Evolutionary conservation across 2,329 filamentous ascomycete species (phyloP).

Genomic region (Tolypocladium guangdongense): DNA sequence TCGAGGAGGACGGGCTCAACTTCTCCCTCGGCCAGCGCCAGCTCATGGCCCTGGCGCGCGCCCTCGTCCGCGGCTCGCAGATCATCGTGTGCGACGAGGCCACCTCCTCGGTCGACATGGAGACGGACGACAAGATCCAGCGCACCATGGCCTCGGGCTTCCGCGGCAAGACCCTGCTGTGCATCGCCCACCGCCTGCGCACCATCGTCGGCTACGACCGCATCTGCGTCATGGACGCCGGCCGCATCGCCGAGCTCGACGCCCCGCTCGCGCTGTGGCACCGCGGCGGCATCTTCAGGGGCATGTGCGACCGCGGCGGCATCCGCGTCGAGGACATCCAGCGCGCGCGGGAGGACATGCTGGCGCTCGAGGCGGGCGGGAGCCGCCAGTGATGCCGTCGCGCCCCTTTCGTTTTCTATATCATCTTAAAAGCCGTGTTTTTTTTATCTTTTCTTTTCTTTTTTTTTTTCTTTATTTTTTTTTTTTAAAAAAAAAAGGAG

Average conservation of each 20-base stretch:
- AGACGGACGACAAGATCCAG: slow-evolving; percentile 94
- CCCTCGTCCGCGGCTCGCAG: slow-evolving; percentile 73
- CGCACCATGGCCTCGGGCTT: slow-evolving; percentile 77
- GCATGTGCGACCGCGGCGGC: slow-evolving; percentile 83
- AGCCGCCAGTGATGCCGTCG: background rate
- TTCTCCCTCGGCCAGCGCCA: slow-evolving; percentile 93
- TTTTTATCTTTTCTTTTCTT: too few relatives aligned
- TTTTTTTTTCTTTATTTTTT: too few relatives aligned
- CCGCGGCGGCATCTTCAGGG: slow-evolving; percentile 65
- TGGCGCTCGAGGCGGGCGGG: slow-evolving; percentile 5
- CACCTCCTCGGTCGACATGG: slow-evolving; percentile 86
- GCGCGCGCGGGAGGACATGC: slow-evolving; percentile 27
- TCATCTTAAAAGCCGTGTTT: background rate
- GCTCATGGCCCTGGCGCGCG: slow-evolving; percentile 86
- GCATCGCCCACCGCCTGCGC: slow-evolving; percentile 83
- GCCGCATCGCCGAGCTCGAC: slow-evolving; percentile 78
- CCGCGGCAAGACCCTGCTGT: slow-evolving; percentile 75
- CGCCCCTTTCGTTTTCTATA: background rate
- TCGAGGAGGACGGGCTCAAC: slow-evolving; percentile 92
- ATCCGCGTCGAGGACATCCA: slow-evolving; percentile 51
- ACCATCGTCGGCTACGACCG: slow-evolving; percentile 93
- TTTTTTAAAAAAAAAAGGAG: too few relatives aligned
- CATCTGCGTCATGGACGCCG: slow-evolving; percentile 93
- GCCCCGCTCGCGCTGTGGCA: slow-evolving; percentile 64
- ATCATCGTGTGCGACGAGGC: slow-evolving; percentile 98